Evolutionary conservation across 345 rosid species (phyloP), one percentile per base, ranked within the genome.

Genomic region (Populus alba): DNA sequence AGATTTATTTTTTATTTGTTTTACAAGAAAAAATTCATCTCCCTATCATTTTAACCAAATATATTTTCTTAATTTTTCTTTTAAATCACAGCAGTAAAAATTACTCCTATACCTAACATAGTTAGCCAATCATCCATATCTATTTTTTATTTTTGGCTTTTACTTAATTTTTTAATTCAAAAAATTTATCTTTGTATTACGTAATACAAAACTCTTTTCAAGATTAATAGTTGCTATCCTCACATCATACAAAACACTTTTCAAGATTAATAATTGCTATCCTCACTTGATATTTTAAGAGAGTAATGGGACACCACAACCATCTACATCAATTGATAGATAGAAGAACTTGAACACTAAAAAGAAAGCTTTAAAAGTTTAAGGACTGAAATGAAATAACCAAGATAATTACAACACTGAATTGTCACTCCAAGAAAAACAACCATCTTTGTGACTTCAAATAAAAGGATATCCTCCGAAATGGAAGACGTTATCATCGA

Each of bases 101-200:
- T 41, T 41, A 41, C 1, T 4, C 0, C 0, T 2, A 41, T 12
- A 0, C 15, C 47, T 10, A 2, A 41, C 45, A 41, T 3, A 10
- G 3, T 2, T 10, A 41, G 10, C 15, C 0, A 11, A 41, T 41
- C 0, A 0, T 10, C 13, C 45, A 1, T 39, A 8, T 39, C 3
- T 41, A 2, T 2, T 41, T 41, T 2, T 43, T 43, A 2, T 11
- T 43, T 1, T 43, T 43, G 47, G 47, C 11, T 43, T 2, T 11
- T 43, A 2, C 0, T 41, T 41, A 2, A 41, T 10, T 2, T 41
- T 41, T 10, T 2, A 2, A 9, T 41, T 41, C 45, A 11, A 41
- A 41, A 41, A 41, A 1, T 9, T 41, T 10, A 12, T 41, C 45
- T 41, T 41, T 41, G 13, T 2, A 41, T 2, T 41, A 41, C 0